phyloP scores from a whole-genome alignment of 192 early-diverging fungal species.

The Gorgonomyces haynaldii region DNA sequence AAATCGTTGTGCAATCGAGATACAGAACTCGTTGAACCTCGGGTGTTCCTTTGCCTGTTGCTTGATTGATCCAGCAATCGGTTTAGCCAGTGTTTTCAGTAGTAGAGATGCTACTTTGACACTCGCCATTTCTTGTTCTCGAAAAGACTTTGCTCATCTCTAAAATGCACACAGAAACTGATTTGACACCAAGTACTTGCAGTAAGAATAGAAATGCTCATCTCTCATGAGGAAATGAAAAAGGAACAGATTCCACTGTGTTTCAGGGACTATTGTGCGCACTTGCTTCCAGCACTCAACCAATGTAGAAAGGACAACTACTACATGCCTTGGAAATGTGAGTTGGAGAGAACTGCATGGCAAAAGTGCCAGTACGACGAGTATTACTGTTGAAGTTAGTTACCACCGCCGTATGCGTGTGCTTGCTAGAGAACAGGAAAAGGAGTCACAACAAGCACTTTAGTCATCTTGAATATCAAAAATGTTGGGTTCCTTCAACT shows the following conservation, averaged over 20 bases:
- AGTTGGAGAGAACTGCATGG: constrained; percentile 73
- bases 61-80: constrained; percentile 15
- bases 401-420: constrained; percentile 3
- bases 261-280: constrained; percentile 90
- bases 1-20: constrained; percentile 24
- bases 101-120: constrained; percentile 29
- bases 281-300: constrained; percentile 82
- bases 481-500: background rate
- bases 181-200: background rate
- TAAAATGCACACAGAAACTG: background rate
- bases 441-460: no score
- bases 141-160: constrained; percentile 32
- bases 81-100: constrained; percentile 30
- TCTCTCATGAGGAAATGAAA: constrained; percentile 74
- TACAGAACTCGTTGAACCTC: constrained; percentile 24
- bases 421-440: background rate
- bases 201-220: constrained; percentile 57
- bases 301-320: constrained; percentile 75
- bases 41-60: constrained; percentile 17
- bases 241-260: constrained; percentile 72
- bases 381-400: constrained; percentile 10
- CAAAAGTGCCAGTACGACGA: constrained; percentile 97
- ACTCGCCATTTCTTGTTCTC: constrained; percentile 19
- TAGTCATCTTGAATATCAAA: constrained; percentile 3
- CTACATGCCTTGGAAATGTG: constrained; percentile 92